Evolutionary conservation across 108 stramenopile species (phyloP).

Genomic region (Mayamaea pseudoterrestris): DNA sequence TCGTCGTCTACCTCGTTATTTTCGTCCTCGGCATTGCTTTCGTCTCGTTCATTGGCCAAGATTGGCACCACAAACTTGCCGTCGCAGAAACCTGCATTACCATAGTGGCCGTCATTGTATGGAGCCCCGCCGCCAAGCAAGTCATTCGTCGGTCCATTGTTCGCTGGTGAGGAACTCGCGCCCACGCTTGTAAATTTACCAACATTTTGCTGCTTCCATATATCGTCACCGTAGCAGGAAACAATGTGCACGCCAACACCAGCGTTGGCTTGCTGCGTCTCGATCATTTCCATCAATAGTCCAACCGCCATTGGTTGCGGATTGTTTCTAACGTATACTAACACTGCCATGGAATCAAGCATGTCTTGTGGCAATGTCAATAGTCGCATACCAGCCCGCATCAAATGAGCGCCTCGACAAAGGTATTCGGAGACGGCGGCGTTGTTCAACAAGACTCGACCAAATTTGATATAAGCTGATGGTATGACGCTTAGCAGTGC

Average conservation of each 20-base stretch:
- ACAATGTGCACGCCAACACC: slow-evolving; percentile 58
- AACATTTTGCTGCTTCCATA: slow-evolving; percentile 38
- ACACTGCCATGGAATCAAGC: slow-evolving; percentile 33
- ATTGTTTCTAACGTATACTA: slow-evolving; percentile 44
- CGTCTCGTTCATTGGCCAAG: too few relatives aligned
- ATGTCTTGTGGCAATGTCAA: slow-evolving; percentile 45
- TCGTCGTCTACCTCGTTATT: background rate
- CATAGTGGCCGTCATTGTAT: slow-evolving; percentile 65
- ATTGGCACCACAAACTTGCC: slow-evolving; percentile 16
- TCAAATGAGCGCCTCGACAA: slow-evolving; percentile 76
- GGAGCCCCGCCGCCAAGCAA: slow-evolving; percentile 18
- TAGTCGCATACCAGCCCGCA: slow-evolving; percentile 58
- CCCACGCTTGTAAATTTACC: too few relatives aligned
- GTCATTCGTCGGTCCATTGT: background rate
- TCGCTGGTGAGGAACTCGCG: too few relatives aligned
- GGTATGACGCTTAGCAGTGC: too few relatives aligned
- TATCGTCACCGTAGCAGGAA: slow-evolving; percentile 74
- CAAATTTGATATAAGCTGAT: too few relatives aligned
- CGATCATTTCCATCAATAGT: slow-evolving; percentile 7
- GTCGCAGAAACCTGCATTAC: slow-evolving; percentile 62
- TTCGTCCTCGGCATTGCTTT: background rate
- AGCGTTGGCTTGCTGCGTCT: slow-evolving; percentile 12
- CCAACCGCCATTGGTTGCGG: slow-evolving; percentile 70
- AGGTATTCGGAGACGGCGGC: slow-evolving; percentile 54
- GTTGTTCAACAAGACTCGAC: too few relatives aligned